Evolutionary conservation across 208 protist genomes (phyloP), one percentile per base, ranked within the genome.

Genomic region (Wallacemonas collosoma): DNA sequence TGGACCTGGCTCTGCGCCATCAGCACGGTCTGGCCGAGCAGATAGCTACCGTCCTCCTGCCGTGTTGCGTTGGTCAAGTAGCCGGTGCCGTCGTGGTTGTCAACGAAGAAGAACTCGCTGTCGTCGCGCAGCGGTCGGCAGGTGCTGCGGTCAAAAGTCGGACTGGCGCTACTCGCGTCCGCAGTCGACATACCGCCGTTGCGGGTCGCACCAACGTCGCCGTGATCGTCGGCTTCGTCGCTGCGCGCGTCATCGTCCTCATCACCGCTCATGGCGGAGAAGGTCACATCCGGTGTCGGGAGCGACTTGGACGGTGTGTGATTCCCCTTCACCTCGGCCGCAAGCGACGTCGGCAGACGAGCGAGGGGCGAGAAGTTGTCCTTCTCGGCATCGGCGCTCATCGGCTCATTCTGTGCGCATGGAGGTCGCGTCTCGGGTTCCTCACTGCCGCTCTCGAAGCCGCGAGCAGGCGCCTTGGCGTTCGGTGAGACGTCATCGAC

Each of bases 51-150:
- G 63, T 89, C 81, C 3, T 77, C 54, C 54, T 76, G 77, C 41
- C 79, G 69, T 2, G 77, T 73, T 17, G 81, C 81, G 68, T 83
- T 78, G 48, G 80, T 70, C 38, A 89, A 67, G 77, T 81, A 85
- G n/a, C 72, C 83, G 41, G 83, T 89, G 67, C 83, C 83, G 67
- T 89, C 83, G 71, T 73, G 72, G 56, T 89, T 86, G 73, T 89
- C 78, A 38, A 89, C 77, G 72, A 89, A 89, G 41, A 89, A 35
- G 68, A 72, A 83, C 36, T 85, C 76, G n/a, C 44, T 80, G 40
- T 68, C 26, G 39, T 56, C 48, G 56, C 39, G 62, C 36, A 50
- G 8, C 12, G 26, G 11, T 55, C n/a, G 2, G 51, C 74, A 3
- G 14, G 43, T 63, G 56, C 69, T 65, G 69, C 56, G 40, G 54